Evolutionary conservation across 371 early-diverging fungal species (phyloP), one percentile per base, ranked within the genome.

Genomic region (Mortierella sp.): DNA sequence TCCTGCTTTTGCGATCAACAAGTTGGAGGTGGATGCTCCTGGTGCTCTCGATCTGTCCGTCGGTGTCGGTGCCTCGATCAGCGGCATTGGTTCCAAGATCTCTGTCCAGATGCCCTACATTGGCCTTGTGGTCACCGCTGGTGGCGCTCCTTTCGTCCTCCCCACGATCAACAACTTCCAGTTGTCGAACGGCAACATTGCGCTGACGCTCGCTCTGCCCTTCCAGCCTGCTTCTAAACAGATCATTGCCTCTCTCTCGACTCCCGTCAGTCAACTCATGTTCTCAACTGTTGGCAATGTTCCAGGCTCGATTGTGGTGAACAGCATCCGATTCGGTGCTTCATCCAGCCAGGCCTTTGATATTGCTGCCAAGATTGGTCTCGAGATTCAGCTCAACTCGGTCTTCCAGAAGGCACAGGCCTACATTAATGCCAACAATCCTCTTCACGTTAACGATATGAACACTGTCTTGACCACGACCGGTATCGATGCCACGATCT

Each of bases 41-140:
- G 73, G 73, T 47, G 67, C 79, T 47, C 66, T 57, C 30, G 79
- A 79, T 25, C 66, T 79, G 25, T 66, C 73, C 9, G 28, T 69
- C 45, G 70, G 65, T 15, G 29, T 73, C n/a, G 69, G 55, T 37
- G 79, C 79, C 25, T 72, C 79, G 28, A 72, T 79, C 21, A 66
- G 79, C 5, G 79, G 79, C 14, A 72, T 72, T 59, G 79, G 70
- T 2, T 79, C 79, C 60, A 79, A 79, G 70, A 72, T 79, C 73
- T 79, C 79, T 14, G 73, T 72, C 55, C 60, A 79, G 56, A 72
- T 79, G 79, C 79, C 79, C 19, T 79, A 79, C 57, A 53, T 72
- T 30, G 73, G 67, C 43, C 67, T 72, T 30, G 14, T 66, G 56
- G 52, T 79, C 55, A 48, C 66, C 57, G 79, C 66, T 19, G 66